Evolutionary conservation across 306 rosid species (phyloP).

Genomic region (Lathyrus sativus): DNA sequence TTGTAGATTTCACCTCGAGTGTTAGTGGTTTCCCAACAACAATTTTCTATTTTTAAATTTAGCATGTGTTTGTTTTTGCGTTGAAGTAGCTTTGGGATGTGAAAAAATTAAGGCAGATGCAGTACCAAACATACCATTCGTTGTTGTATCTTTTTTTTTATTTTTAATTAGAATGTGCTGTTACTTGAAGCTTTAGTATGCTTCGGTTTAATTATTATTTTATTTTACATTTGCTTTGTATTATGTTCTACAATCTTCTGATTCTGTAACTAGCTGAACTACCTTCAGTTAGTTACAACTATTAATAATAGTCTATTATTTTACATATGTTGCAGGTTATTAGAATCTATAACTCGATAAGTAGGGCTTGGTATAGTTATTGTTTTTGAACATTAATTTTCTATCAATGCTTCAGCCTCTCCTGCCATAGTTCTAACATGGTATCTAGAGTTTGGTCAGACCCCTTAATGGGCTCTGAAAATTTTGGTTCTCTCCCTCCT

Average conservation of each 20-base stretch:
- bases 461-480: background rate
- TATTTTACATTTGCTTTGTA: slow-evolving; percentile 7
- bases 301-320: too few species aligned
- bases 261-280: background rate
- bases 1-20: slow-evolving; percentile 4
- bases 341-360: background rate
- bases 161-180: background rate
- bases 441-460: background rate
- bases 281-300: background rate
- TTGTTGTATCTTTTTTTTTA: background rate
- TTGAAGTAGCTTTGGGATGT: too few species aligned
- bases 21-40: background rate
- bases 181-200: background rate
- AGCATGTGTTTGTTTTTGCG: background rate
- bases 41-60: slow-evolving; percentile 24
- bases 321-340: background rate
- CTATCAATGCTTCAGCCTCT: background rate
- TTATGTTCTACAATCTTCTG: background rate
- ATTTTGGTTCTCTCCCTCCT: background rate
- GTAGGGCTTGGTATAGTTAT: background rate
- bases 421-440: background rate
- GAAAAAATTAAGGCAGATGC: too few species aligned
- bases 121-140: too few species aligned
- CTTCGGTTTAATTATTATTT: background rate
- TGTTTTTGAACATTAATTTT: background rate